These are phyloP conservation scores for Rhodotorula kratochvilovae DNA, from an alignment of 768 basidiomycete species.

Conservation along the genomic window DNA sequence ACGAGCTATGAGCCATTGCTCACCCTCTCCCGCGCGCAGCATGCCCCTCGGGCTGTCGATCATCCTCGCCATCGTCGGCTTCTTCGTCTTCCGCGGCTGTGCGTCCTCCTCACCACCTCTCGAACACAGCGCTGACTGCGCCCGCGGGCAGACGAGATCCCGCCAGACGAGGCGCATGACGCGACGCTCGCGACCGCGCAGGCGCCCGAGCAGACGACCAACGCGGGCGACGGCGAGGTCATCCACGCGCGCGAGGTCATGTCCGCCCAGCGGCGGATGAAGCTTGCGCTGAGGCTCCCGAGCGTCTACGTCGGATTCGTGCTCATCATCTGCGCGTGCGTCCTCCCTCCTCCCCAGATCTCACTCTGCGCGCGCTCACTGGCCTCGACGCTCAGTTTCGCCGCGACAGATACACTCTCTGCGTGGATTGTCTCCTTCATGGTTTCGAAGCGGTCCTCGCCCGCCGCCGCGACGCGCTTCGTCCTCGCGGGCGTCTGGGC, in stretches of 20 bases:
- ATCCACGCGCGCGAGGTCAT: conserved; percentile 19
- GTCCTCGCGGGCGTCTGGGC: conserved; percentile 16
- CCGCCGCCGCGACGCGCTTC: conserved; percentile 24
- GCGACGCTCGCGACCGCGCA: neutral
- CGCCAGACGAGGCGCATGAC: conserved; percentile 34
- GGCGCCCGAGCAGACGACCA: neutral
- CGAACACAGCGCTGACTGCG: neutral
- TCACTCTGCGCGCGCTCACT: neutral
- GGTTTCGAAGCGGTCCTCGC: conserved; percentile 4
- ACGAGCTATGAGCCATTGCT: too few relatives aligned
- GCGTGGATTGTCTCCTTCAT: conserved; percentile 35
- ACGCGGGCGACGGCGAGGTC: conserved; percentile 13
- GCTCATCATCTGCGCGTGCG: conserved; percentile 28
- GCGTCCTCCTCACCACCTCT: neutral
- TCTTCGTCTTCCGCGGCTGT: conserved; percentile 33
- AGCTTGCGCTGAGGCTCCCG: conserved; percentile 13
- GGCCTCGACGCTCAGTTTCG: conserved; percentile 2
- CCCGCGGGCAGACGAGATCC: conserved; percentile 12
- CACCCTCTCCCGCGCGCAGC: too few relatives aligned
- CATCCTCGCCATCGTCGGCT: conserved; percentile 24
- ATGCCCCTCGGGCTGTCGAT: conserved; percentile 22
- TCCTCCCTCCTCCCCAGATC: neutral
- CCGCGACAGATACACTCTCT: conserved; percentile 19
- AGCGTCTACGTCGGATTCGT: conserved; percentile 28
- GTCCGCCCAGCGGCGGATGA: conserved; percentile 26